Percentiles rank a stretch among this genome's conserved stretches.
These are phyloP conservation scores for Moringa oleifera DNA, from an alignment of 345 rosid species.

Conservation along the genomic window DNA sequence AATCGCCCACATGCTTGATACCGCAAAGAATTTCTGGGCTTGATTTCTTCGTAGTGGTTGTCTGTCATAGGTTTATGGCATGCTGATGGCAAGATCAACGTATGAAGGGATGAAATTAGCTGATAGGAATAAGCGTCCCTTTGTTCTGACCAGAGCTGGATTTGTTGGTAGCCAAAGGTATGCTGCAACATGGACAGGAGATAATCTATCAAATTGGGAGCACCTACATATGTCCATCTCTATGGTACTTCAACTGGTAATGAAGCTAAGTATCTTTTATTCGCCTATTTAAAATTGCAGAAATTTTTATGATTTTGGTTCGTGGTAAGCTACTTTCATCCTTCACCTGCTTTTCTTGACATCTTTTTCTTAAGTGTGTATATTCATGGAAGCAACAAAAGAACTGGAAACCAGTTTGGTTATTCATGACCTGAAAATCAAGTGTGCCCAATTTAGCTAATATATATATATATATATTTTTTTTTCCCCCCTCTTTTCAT, in stretches of 20 bases:
- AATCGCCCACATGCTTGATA: conserved; percentile 2
- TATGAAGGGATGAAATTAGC: conserved; percentile 83
- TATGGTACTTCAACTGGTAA: conserved; percentile 96
- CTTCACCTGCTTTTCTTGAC: background rate
- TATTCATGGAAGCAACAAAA: no score
- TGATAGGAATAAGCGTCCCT: conserved; percentile 67
- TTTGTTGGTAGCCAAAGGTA: conserved; percentile 80
- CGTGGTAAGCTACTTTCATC: background rate
- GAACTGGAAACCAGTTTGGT: no score
- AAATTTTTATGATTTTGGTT: background rate
- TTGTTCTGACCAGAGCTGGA: conserved; percentile 97
- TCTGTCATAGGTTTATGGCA: conserved; percentile 65
- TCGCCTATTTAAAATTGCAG: conserved; percentile 4
- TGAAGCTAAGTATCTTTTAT: conserved; percentile 12
- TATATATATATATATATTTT: no score
- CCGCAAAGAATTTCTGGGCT: conserved; percentile 5
- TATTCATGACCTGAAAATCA: no score
- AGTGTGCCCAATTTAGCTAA: no score
- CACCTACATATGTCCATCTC: conserved; percentile 85
- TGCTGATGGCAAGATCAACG: conserved; percentile 91
- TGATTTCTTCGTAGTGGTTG: conserved; percentile 7
- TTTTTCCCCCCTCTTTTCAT: no score
- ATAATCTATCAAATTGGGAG: conserved; percentile 91
- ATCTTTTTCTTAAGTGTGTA: background rate
- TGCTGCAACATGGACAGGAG: conserved; percentile 97